phyloP scores from a whole-genome alignment of 1,284 basidiomycete species.

The Ustilago hordei region DNA sequence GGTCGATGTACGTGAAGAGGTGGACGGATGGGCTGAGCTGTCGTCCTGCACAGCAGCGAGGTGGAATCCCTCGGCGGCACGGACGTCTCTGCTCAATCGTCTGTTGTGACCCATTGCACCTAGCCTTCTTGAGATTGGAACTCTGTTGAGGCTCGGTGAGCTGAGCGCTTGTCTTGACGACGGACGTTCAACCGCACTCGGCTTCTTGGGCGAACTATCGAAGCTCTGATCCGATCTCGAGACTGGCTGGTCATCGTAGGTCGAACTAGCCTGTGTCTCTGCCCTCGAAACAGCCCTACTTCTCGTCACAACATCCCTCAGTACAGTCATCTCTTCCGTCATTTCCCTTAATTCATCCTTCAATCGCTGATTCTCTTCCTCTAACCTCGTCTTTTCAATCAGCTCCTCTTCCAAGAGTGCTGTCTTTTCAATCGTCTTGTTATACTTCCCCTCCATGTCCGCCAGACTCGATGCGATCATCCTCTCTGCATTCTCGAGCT shows the following conservation, averaged over 20 bases:
- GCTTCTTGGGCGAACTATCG: slow-evolving; percentile 42
- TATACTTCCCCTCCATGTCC: slow-evolving; percentile 91
- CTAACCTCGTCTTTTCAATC: slow-evolving; percentile 87
- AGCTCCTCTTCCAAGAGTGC: slow-evolving; percentile 96
- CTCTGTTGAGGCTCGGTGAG: slow-evolving; percentile 43
- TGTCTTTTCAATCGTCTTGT: slow-evolving; percentile 92
- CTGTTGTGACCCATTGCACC: slow-evolving; percentile 48
- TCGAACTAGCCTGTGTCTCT: slow-evolving; percentile 34
- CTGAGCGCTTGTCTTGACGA: slow-evolving; percentile 30
- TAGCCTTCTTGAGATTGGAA: slow-evolving; percentile 34
- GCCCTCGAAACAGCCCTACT: slow-evolving; percentile 24
- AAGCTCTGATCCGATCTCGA: slow-evolving; percentile 33
- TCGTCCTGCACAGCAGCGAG: slow-evolving; percentile 48
- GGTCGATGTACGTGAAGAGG: slow-evolving; percentile 17
- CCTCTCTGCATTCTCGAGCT: slow-evolving; percentile 69
- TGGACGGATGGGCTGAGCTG: slow-evolving; percentile 23
- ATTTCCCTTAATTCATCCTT: slow-evolving; percentile 93
- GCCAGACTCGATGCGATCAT: slow-evolving; percentile 90
- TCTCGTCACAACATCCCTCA: slow-evolving; percentile 74
- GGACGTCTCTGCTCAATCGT: slow-evolving; percentile 43
- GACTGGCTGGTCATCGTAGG: slow-evolving; percentile 29
- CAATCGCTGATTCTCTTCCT: slow-evolving; percentile 90
- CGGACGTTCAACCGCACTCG: slow-evolving; percentile 23
- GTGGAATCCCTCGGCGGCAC: slow-evolving; percentile 25
- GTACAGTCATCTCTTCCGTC: slow-evolving; percentile 84